These are phyloP conservation scores for Aspergillus biplanus DNA, from an alignment of 495 filamentous ascomycete species.

Conservation along the genomic window DNA sequence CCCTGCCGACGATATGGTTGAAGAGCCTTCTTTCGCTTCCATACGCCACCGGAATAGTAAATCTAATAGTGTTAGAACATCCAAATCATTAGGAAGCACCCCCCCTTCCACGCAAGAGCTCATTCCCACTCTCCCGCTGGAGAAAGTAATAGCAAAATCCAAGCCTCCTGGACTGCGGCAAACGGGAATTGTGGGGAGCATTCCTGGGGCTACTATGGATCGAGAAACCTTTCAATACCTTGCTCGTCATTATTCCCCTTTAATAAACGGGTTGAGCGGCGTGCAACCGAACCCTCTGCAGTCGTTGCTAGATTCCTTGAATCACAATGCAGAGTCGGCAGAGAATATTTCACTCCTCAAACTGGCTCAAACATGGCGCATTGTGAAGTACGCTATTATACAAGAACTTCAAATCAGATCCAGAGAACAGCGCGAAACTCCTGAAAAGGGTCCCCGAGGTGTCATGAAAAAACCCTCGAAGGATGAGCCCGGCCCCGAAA, in stretches of 20 bases:
- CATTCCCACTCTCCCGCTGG: constrained; percentile 58
- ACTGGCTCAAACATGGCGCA: constrained; percentile 75
- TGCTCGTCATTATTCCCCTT: constrained; percentile 57
- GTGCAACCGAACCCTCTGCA: constrained; percentile 45
- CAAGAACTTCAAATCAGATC: constrained; percentile 62
- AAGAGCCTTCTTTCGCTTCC: constrained; percentile 61
- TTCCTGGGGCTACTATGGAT: constrained; percentile 57
- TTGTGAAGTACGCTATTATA: constrained; percentile 64
- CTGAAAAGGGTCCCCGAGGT: constrained; percentile 28
- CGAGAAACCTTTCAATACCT: constrained; percentile 61
- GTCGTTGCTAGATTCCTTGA: constrained; percentile 56
- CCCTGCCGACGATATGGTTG: constrained; percentile 65
- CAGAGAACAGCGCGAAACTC: constrained; percentile 53
- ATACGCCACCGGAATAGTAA: constrained; percentile 47
- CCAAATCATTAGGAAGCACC: constrained; percentile 54
- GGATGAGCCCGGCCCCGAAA: constrained; percentile 35
- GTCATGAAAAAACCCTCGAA: constrained; percentile 38
- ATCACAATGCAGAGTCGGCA: constrained; percentile 65
- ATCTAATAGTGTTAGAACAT: constrained; percentile 34
- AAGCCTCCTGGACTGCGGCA: constrained; percentile 60
- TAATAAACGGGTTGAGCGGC: constrained; percentile 35
- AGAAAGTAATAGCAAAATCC: constrained; percentile 61
- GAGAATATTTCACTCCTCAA: constrained; percentile 62
- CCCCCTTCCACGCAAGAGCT: constrained; percentile 57
- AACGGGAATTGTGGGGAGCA: constrained; percentile 62